Conservation (phyloP, 441 rosid genomes). For the Hura crepitans region DNA sequence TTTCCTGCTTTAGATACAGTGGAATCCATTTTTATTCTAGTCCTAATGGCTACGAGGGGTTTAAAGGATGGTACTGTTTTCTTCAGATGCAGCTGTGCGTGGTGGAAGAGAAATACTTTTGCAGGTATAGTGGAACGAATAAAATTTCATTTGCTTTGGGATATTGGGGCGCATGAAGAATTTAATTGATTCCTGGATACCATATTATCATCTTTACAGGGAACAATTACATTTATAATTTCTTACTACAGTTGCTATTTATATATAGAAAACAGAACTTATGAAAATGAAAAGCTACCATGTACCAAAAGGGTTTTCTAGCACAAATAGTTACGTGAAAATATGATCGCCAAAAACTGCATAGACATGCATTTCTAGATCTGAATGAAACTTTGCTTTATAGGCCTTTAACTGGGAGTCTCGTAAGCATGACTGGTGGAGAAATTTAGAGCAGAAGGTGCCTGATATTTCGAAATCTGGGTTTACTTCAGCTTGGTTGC, state of each 20-base stretch:
- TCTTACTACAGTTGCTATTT: slow-evolving; percentile 6
- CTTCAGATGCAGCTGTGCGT: slow-evolving; percentile 49
- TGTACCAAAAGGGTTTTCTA: background rate
- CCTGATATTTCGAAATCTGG: slow-evolving; percentile 77
- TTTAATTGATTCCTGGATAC: background rate
- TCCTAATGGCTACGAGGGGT: background rate
- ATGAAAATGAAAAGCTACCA: background rate
- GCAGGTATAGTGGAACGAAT: slow-evolving; percentile 43
- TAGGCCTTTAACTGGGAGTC: slow-evolving; percentile 97
- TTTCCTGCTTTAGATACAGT: background rate
- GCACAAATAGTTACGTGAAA: background rate
- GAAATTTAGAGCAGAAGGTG: slow-evolving; percentile 64
- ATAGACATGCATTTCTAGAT: background rate
- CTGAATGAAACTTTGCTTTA: slow-evolving; percentile 23
- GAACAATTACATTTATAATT: background rate
- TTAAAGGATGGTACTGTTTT: background rate
- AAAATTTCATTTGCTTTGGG: background rate
- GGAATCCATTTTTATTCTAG: background rate
- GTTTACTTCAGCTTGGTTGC: slow-evolving; percentile 86
- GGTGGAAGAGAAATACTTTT: slow-evolving; percentile 77
- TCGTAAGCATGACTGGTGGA: slow-evolving; percentile 89
- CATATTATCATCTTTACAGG: background rate
- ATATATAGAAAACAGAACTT: background rate
- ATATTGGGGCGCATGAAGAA: background rate
- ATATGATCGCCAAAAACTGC: background rate